These are phyloP conservation scores for Mrakia hoshinonis DNA, from an alignment of 768 basidiomycete genomes.

Conservation along the genomic window DNA sequence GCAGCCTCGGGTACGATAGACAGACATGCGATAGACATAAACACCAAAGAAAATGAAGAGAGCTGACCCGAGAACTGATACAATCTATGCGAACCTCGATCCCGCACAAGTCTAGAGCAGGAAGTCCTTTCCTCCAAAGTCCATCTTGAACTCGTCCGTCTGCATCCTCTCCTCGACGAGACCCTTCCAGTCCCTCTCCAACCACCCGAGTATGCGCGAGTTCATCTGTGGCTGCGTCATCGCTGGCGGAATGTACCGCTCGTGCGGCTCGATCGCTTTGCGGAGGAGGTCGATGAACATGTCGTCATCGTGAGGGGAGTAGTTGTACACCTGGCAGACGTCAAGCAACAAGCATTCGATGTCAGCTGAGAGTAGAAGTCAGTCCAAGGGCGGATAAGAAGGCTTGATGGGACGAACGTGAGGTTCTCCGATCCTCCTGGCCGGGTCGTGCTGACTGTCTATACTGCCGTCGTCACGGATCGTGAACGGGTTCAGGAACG, in stretches of 20 bases:
- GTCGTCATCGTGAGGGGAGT: neutral
- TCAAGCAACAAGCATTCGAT: neutral
- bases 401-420: neutral
- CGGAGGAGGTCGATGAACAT: neutral
- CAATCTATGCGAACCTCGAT: too few species aligned
- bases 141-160: neutral
- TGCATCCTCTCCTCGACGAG: neutral
- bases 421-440: neutral
- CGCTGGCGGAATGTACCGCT: neutral
- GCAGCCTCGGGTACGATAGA: too few species aligned
- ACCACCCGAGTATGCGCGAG: neutral
- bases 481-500: constrained; percentile 11
- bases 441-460: neutral
- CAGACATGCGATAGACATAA: too few species aligned
- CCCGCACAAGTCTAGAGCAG: neutral
- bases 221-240: constrained; percentile 7
- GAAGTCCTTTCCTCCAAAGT: neutral
- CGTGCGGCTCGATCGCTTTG: constrained; percentile 12
- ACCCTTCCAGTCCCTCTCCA: neutral
- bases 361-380: neutral
- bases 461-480: neutral
- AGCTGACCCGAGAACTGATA: too few species aligned
- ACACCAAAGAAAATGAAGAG: too few species aligned
- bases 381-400: neutral
- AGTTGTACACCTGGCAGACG: too few species aligned